Evolutionary conservation across 257 asterid species (phyloP), one percentile per base, ranked within the genome.

Genomic region (Forsythia viridissima): DNA sequence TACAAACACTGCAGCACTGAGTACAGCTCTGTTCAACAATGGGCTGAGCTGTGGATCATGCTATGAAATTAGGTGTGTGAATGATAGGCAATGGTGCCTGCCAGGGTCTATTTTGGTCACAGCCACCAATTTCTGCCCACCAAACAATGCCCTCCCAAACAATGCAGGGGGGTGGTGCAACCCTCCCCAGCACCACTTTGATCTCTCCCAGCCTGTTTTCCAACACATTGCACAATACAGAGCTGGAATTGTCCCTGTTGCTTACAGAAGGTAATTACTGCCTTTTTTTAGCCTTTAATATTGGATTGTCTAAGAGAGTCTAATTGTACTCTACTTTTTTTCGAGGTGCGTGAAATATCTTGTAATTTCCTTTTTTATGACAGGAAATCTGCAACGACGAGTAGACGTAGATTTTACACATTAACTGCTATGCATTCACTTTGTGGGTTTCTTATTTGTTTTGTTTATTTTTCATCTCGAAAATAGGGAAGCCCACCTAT

Each of bases 21-120:
- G 97, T 71, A 91, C 98, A 30, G 97, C 97, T 68, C 84, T 93
- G 70, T 93, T 93, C 87, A 93, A 92, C 97, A 87, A 74, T 78
- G 98, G 98, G 40, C 67, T 94, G 80, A 94, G 98, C 89, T 94
- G 98, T 81, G 97, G 98, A 0, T 87, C 98, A 4, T 93, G 98
- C 80, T 93, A 79, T 42, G 90, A 91, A 80, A 85, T 93, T 4
- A 72, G 72, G 80, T 93, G 98, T 75, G 91, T 61, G 9, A 74
- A 70, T 34, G 89, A 81, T 8, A 69, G 77, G 3, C 65, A 72
- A 66, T 86, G 84, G 75, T 94, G 98, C 81, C 36, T 92, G 73
- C 89, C 92, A 3, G 94, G 93, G 0, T 80, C 94, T 3, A 86
- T 94, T 71, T 34, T 87, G 70, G 97, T 94, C 3, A 94, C 98